Base-by-base conservation (phyloP, 768 basidiomycete species). In the Phlegmacium glaucopus region DNA sequence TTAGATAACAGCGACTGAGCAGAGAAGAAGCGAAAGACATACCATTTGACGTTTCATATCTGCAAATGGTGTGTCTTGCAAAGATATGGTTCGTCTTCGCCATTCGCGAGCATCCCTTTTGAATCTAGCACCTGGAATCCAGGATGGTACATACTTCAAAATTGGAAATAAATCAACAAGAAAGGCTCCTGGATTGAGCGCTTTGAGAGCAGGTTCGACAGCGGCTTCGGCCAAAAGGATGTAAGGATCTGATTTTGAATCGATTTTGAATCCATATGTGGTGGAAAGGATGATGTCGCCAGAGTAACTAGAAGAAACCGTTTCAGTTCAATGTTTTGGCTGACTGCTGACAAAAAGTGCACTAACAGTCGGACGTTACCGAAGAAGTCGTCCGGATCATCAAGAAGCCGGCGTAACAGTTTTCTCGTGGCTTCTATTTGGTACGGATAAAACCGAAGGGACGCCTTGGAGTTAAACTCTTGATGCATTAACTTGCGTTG, bases 241-340 rank as follows among this genome's bases (percentile, higher is more conserved):
- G 49, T 70, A 72, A 5, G 73, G 70, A 52, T 80, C 79, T 44
- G 72, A 54, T 16, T 58, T 45, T 0, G 70, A 62, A 27, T 63
- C 49, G 2, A 72, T 61, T 11, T 72, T 58, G 17, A 78, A 63
- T 3, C 78, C 80, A 49, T 80, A 79, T 0, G 72, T 69, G 8
- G 74, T 50, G 0, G 64, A 65, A 35, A 78, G 51, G 49, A 73
- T 69, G 12, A 62, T 53, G 3, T 69, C 60, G 0, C 67, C 66
- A 0, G 66, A 59, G 44, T 62, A 52, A 32, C 75, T 75, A 41
- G 13, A 42, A 18, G 10, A 34, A 38, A 5, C 22, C 9, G 3
- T 10, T 30, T 26, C 35, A 5, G 18, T 30, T 6, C n/a, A n/a
- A 36, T 3, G 6, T 8, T 26, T 12, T 4, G 18, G 3, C 4